Evolutionary conservation across 441 rosid genomes (phyloP), one percentile per base, ranked within the genome.

Genomic region (Erodium moschatum): DNA sequence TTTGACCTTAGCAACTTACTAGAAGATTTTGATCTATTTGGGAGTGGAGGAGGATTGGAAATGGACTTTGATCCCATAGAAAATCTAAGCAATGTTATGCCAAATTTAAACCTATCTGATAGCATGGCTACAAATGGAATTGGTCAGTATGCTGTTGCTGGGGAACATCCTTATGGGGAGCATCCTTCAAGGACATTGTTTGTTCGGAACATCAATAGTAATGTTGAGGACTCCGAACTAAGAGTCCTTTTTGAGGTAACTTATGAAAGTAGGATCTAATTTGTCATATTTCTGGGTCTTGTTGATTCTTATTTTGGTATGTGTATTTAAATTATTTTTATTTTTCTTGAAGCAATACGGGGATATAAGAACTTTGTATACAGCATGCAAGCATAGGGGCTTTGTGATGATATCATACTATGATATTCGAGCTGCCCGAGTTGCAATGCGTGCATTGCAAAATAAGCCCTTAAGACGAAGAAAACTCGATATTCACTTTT

Each of bases 111-210:
- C 31, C 31, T 29, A 29, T 29, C 31, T 3, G 31, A 29, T 29
- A 29, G 31, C 31, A 29, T 29, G 31, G 31, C 31, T 80, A 83
- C 94, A 58, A 90, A 84, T 76, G 85, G 85, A 13, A 71, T 86
- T 72, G 79, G 83, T 50, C 95, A 76, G 9, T 89, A 78, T 67
- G 74, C 88, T 24, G 85, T 88, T 75, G 86, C 87, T 50, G 91
- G 92, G 67, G 97, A 90, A 56, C 92, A 90, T 76, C 97, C 97
- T 8, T 87, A 83, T 54, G 97, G 95, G 65, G 97, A 90, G 80
- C 95, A 90, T 77, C 97, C 95, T 80, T 90, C 97, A 24, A 83
- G 97, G 79, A 90, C 97, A 50, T 70, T 90, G 52, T 90, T 88
- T 82, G 97, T 90, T 18, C 85, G 95, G 66, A 90, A 90, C 74